Conservation (phyloP, 306 rosid species). For the Inga oerstediana region DNA sequence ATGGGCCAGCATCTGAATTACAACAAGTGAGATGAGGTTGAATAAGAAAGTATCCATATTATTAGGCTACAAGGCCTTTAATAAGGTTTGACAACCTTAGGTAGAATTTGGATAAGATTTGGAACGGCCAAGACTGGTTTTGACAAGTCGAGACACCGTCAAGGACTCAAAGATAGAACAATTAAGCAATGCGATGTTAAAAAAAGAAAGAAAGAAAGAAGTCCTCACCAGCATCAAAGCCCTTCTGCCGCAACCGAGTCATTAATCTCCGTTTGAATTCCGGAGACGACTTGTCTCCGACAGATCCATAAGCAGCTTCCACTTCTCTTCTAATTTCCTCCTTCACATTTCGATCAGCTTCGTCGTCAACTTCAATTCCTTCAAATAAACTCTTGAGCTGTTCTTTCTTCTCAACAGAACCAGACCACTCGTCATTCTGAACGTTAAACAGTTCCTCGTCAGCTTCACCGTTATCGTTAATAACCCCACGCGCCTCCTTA, state of each 20-base stretch:
- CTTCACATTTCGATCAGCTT: conserved; percentile 35
- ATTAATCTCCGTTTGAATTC: conserved; percentile 68
- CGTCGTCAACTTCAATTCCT: conserved; percentile 8
- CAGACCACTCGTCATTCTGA: conserved; percentile 40
- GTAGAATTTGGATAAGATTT: too few species aligned
- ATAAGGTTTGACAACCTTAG: too few species aligned
- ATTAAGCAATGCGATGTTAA: background rate
- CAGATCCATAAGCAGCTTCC: conserved; percentile 38
- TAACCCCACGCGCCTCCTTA: background rate
- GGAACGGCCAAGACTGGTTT: too few species aligned
- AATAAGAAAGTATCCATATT: too few species aligned
- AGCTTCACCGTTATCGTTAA: background rate
- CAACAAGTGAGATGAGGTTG: too few species aligned
- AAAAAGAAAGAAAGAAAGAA: background rate
- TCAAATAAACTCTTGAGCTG: conserved; percentile 41
- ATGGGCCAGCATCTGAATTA: too few species aligned
- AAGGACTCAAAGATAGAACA: too few species aligned
- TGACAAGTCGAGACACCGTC: too few species aligned
- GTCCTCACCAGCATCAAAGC: conserved; percentile 86
- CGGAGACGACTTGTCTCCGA: conserved; percentile 35
- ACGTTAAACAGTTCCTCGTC: conserved; percentile 18
- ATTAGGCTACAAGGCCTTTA: too few species aligned
- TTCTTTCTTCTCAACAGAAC: conserved; percentile 44
- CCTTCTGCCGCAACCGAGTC: conserved; percentile 61
- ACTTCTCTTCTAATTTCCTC: conserved; percentile 43